Base-by-base conservation (phyloP, 2,329 filamentous ascomycete species). In the Fusarium albosuccineum region DNA sequence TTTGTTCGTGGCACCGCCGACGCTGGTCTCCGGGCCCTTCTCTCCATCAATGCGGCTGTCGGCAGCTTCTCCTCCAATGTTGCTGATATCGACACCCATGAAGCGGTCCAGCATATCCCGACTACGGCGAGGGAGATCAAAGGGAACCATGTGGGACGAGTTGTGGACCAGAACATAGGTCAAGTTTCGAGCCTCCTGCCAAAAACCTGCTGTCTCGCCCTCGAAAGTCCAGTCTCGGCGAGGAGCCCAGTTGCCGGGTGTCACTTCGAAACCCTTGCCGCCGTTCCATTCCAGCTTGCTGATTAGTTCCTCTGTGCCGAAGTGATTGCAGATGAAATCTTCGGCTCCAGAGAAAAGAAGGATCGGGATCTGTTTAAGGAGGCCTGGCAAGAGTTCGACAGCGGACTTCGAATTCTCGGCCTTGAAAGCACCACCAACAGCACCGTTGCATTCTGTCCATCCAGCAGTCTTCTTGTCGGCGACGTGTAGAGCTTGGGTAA, bases 71-170 rank as follows among this genome's bases (percentile, higher is more conserved):
- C 93, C 94, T 60, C 95, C 95, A 68, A 97, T 97, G 74, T 87
- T 91, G 71, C 88, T 91, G 69, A 98, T 97, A 75, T 98, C 94
- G 40, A 99, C 93, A 49, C 89, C 88, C 86, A 98, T 93, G 81
- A 99, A 97, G 40, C 96, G 92, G 79, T 99, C 95, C 14, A 99
- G 89, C 96, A 99, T 99, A 77, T 98, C 96, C 64, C 95, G 89
- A 17, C 90, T 92, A 63, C 94, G 91, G 48, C 93, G 89, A 1
- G 95, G 91, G 72, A 92, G 92, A 79, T 99, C 95, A 75, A 96
- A 98, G 1, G 96, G 97, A 1, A 99, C 96, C 96, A 99, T 99
- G 79, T 99, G 96, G 50, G 92, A 97, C 14, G 93, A 90, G 78
- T 99, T 97, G 83, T 97, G 93, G 81, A 98, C 97, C 40, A 97